Evolutionary conservation across 2,329 filamentous ascomycete genomes (phyloP).

Genomic region (Macrophomina phaseolina): DNA sequence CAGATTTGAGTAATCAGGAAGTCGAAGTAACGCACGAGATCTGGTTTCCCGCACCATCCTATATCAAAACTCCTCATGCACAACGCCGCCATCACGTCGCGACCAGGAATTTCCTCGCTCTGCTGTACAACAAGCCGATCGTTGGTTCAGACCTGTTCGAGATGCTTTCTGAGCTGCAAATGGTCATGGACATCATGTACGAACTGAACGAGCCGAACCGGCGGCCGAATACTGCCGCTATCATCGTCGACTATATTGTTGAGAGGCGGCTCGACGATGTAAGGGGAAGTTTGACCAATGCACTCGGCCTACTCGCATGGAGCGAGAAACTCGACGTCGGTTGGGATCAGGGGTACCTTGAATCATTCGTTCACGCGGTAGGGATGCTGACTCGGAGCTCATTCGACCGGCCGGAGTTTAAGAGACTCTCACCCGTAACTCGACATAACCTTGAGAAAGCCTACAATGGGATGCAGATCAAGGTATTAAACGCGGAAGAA

Average conservation of each 20-base stretch:
- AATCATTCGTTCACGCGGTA: constrained; percentile 69
- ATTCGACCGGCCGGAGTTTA: constrained; percentile 63
- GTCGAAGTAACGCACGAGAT: constrained; percentile 54
- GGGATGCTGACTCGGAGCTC: constrained; percentile 59
- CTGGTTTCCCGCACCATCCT: constrained; percentile 64
- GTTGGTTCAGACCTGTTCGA: constrained; percentile 69
- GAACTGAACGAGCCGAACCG: constrained; percentile 49
- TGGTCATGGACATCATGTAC: constrained; percentile 63
- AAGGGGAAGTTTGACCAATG: constrained; percentile 64
- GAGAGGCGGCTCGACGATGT: constrained; percentile 68
- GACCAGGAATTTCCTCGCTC: constrained; percentile 71
- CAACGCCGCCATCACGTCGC: constrained; percentile 67
- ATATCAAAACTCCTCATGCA: constrained; percentile 53
- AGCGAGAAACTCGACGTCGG: constrained; percentile 66
- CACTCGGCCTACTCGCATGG: constrained; percentile 69
- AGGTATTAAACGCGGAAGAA: constrained; percentile 67
- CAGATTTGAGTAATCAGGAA: constrained; percentile 26
- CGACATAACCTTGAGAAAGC: constrained; percentile 67
- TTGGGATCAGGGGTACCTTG: constrained; percentile 71
- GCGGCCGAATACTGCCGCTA: constrained; percentile 58
- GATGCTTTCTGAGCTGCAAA: constrained; percentile 66
- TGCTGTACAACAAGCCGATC: constrained; percentile 68
- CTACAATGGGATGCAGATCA: constrained; percentile 65
- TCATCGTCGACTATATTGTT: constrained; percentile 66
- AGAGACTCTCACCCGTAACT: constrained; percentile 65